These are phyloP conservation scores for Phialocephala sp. DNA, from an alignment of 2,329 filamentous ascomycete species.

Conservation along the genomic window DNA sequence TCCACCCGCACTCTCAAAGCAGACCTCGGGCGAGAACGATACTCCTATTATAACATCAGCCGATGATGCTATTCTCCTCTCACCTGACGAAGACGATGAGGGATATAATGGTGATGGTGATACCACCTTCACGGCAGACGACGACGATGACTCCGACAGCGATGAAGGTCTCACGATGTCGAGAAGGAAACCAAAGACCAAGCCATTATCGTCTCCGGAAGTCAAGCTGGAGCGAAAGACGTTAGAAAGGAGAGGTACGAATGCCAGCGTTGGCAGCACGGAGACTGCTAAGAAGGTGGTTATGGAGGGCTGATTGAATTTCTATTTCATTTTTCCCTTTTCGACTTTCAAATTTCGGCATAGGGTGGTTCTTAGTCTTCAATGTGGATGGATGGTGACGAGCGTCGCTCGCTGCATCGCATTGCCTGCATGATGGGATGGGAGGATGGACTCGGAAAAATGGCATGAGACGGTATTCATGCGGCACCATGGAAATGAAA, in stretches of 20 bases:
- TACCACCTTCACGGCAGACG: conserved; percentile 28
- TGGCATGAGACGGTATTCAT: neutral
- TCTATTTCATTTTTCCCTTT: conserved; percentile 20
- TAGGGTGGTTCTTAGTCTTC: neutral
- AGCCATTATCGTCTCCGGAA: conserved; percentile 44
- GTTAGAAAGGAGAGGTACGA: conserved; percentile 58
- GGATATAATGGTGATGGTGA: conserved; percentile 41
- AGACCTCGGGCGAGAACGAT: conserved; percentile 26
- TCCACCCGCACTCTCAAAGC: conserved; percentile 37
- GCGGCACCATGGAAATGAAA: neutral
- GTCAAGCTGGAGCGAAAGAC: conserved; percentile 42
- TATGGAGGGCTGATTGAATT: conserved; percentile 33
- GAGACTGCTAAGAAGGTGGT: conserved; percentile 65
- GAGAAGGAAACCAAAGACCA: conserved; percentile 48
- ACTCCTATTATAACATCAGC: conserved; percentile 7
- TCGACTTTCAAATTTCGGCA: neutral
- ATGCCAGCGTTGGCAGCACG: conserved; percentile 64
- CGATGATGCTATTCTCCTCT: conserved; percentile 29
- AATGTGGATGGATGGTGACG: neutral
- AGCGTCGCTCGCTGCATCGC: neutral
- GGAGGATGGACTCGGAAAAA: neutral
- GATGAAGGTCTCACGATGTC: conserved; percentile 44
- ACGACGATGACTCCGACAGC: conserved; percentile 41
- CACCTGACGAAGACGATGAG: conserved; percentile 37
- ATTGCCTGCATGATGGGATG: neutral